Conservation (phyloP, 2,329 filamentous ascomycete species). For the Aureobasidium sp. region DNA sequence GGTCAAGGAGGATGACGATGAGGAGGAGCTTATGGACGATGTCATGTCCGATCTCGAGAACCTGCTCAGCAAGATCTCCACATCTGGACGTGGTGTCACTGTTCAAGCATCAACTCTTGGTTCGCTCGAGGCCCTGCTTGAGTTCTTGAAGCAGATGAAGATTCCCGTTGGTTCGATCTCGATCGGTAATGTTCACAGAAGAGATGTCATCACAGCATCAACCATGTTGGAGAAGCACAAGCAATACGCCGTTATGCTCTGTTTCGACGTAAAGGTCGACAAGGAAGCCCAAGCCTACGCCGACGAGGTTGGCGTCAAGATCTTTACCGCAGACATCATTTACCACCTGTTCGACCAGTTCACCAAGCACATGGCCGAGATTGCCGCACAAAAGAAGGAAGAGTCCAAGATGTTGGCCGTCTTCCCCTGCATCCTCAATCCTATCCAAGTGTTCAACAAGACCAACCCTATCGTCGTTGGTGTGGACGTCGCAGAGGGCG, state of each 20-base stretch:
- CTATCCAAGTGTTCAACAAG: slow-evolving; percentile 98
- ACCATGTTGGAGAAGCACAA: slow-evolving; percentile 94
- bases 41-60: slow-evolving; percentile 91
- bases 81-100: slow-evolving; percentile 86
- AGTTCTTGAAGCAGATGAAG: slow-evolving; percentile 93
- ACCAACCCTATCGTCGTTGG: slow-evolving; percentile 90
- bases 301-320: slow-evolving; percentile 89
- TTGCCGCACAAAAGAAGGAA: slow-evolving; percentile 88
- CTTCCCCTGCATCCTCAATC: slow-evolving; percentile 86
- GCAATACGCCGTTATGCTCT: slow-evolving; percentile 97
- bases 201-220: slow-evolving; percentile 88
- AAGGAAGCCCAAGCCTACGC: slow-evolving; percentile 90
- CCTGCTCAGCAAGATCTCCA: slow-evolving; percentile 85
- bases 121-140: slow-evolving; percentile 89
- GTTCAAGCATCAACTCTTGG: slow-evolving; percentile 97
- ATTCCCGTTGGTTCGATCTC: slow-evolving; percentile 96
- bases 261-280: slow-evolving; percentile 98
- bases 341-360: slow-evolving; percentile 98
- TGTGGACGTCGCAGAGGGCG: slow-evolving; percentile 90
- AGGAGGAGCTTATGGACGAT: slow-evolving; percentile 85
- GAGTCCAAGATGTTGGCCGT: slow-evolving; percentile 92
- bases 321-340: slow-evolving; percentile 98
- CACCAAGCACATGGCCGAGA: slow-evolving; percentile 84
- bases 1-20: slow-evolving; percentile 89
- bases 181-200: slow-evolving; percentile 95